Base-by-base conservation (phyloP, 495 filamentous ascomycete genomes). In the Talaromyces liani region DNA sequence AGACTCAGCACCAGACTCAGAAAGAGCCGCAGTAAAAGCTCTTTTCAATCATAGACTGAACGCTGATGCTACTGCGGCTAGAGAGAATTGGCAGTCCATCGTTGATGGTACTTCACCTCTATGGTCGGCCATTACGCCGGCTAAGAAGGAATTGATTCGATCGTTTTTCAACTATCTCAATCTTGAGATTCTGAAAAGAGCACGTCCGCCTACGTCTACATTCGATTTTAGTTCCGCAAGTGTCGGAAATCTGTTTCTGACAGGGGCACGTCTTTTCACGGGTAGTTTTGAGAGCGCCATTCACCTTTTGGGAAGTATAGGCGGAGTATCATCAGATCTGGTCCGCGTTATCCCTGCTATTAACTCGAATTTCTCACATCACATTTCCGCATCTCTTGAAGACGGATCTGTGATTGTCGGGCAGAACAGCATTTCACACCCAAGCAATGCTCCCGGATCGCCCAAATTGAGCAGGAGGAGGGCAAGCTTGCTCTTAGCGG, bases 231-330 rank as follows among this genome's bases (percentile, higher is more conserved):
- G 89, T 27, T 85, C 85, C 29, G 94, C 93, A 8, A 91, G 88
- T 60, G 88, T 96, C n/a, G 93, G 93, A 20, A 98, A 98, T 71
- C 75, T 98, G 31, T 98, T 98, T 74, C 75, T 98, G 60, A 96
- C 94, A 8, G 84, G 91, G 25, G 90, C 89, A 3, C 83, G 91
- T 0, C 81, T 94, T 39, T 93, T 93, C 71, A 88, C 88, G 5
- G 91, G 91, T 33, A 88, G 86, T 33, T 88, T 93, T 62, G 90
- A 92, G 69, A 87, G 85, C 47, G 90, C 88, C 41, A 91, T 95
- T 61, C 94, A 91, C 69, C 81, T 94, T 3, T 82, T 94, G 7
- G 86, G 87, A 45, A 88, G 85, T 65, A 92, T 97, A 69, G 92
- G 91, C 62, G 83, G 83, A 33, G 87, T 97, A 18, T 87, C 92